A percentile compares a stretch with the other conserved stretches of the same genome.
These are phyloP conservation scores for Ensete glaucum DNA, from an alignment of 176 grass and related monocot genomes.

Conservation along the genomic window DNA sequence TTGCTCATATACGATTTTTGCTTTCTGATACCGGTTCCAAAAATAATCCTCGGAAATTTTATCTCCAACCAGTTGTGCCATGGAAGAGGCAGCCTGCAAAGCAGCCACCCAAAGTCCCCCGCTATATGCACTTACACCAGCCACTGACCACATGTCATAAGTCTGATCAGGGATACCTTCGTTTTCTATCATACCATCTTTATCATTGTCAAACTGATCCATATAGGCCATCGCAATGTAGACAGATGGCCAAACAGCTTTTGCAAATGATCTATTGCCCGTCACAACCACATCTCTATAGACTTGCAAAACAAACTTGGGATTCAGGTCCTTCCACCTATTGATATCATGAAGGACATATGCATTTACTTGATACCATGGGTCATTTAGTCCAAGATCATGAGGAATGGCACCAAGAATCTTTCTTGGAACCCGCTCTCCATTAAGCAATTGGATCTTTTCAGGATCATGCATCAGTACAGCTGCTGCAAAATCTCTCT, in stretches of 20 bases:
- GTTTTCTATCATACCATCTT: constrained; percentile 99
- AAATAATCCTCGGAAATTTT: constrained; percentile 77
- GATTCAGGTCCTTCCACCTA: constrained; percentile 88
- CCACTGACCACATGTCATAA: constrained; percentile 86
- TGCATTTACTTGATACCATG: constrained; percentile 84
- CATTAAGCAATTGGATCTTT: constrained; percentile 56
- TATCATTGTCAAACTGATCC: constrained; percentile 98
- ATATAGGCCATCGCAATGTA: constrained; percentile 98
- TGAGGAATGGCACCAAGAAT: constrained; percentile 89
- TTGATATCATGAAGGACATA: constrained; percentile 84
- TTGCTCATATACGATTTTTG: constrained; percentile 64
- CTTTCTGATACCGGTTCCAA: constrained; percentile 76
- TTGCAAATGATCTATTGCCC: constrained; percentile 70
- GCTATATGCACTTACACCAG: constrained; percentile 81
- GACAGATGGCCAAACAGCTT: constrained; percentile 90
- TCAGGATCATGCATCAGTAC: constrained; percentile 94
- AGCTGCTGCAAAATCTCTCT: constrained; percentile 88
- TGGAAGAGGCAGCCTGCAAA: constrained; percentile 69
- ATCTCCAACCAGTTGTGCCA: constrained; percentile 72
- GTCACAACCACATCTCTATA: constrained; percentile 80
- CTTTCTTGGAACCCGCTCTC: constrained; percentile 67
- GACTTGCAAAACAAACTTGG: constrained; percentile 92
- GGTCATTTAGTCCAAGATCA: constrained; percentile 81
- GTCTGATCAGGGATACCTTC: constrained; percentile 85
- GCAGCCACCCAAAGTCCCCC: constrained; percentile 91